These are phyloP conservation scores for Spergularia azorica DNA, from an alignment of 179 eudicot species.

Conservation along the genomic window DNA sequence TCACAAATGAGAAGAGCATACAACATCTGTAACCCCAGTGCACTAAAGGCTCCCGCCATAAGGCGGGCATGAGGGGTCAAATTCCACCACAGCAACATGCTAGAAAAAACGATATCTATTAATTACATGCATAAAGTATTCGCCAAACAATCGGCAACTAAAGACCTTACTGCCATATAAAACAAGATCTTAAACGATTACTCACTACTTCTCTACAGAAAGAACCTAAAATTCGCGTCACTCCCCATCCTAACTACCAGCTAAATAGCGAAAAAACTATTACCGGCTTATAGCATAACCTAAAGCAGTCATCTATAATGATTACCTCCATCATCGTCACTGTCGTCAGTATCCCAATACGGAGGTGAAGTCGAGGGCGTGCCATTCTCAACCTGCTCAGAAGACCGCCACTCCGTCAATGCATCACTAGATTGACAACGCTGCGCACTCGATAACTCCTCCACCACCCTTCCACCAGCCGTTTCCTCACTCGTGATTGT, in stretches of 20 bases:
- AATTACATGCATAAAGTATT: no score
- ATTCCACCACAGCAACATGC: neutral
- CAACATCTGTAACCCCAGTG: neutral
- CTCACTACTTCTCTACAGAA: neutral
- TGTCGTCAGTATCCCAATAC: slow-evolving; percentile 81
- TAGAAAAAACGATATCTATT: neutral
- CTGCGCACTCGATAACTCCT: slow-evolving; percentile 55
- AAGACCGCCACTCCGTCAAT: slow-evolving; percentile 74
- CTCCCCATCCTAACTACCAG: neutral
- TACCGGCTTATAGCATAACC: neutral
- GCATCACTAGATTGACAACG: slow-evolving; percentile 64
- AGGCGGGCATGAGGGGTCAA: neutral
- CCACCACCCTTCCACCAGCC: slow-evolving; percentile 55
- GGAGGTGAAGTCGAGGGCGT: slow-evolving; percentile 90
- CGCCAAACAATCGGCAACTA: neutral
- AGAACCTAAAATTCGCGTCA: neutral
- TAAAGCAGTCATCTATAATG: slow-evolving; percentile 9
- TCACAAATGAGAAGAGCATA: neutral
- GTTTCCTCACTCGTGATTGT: slow-evolving; percentile 60
- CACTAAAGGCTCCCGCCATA: no score
- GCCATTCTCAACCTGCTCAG: slow-evolving; percentile 76
- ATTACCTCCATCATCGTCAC: slow-evolving; percentile 76
- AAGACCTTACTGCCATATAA: neutral
- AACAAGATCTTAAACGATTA: neutral
- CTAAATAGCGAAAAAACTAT: neutral